These are phyloP conservation scores for Ramularia collo-cygni DNA, from an alignment of 2,329 filamentous ascomycete genomes.

Conservation along the genomic window DNA sequence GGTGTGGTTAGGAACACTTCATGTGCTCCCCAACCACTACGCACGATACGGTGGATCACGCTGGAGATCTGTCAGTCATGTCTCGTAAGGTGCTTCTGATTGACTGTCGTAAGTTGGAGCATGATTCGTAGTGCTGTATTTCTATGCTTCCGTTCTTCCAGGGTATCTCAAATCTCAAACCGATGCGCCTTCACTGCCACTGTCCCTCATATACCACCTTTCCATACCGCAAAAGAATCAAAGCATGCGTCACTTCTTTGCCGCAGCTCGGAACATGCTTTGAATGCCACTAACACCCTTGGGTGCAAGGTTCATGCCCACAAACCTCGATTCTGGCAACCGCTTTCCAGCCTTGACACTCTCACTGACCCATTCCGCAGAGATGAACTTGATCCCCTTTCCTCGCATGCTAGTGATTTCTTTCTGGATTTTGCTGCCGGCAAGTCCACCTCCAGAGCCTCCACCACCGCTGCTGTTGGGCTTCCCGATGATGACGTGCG, in stretches of 20 bases:
- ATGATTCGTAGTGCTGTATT: no score
- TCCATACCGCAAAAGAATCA: background rate
- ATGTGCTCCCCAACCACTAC: no score
- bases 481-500: constrained; percentile 74
- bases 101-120: no score
- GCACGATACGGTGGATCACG: no score
- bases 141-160: no score
- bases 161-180: no score
- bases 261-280: constrained; percentile 20
- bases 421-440: constrained; percentile 70
- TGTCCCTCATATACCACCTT: no score
- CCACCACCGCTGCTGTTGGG: constrained; percentile 36
- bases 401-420: constrained; percentile 65
- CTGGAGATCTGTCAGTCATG: no score
- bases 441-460: constrained; percentile 66
- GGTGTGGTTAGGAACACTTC: no score
- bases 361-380: constrained; percentile 79
- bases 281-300: constrained; percentile 61
- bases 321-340: constrained; percentile 67
- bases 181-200: no score
- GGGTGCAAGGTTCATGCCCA: constrained; percentile 54
- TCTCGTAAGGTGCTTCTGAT: no score
- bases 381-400: constrained; percentile 68
- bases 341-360: constrained; percentile 70
- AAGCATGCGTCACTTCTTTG: constrained; percentile 5